phyloP scores from a whole-genome alignment of 306 rosid genomes.

The Malus orientalis region DNA sequence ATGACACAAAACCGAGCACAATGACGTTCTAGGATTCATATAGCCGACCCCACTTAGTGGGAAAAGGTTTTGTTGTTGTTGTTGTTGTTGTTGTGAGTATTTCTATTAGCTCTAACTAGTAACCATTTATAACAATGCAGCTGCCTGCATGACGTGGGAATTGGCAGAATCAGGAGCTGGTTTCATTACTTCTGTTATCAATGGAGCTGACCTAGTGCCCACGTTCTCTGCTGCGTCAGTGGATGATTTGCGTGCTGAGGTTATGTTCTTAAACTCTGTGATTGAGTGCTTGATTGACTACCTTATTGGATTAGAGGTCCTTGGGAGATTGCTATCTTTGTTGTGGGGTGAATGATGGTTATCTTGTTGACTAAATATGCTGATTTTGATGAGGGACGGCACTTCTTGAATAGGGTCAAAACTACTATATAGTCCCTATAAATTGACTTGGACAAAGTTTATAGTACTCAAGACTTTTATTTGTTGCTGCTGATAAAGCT shows the following conservation, averaged over 20 bases:
- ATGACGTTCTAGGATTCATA: too few species aligned
- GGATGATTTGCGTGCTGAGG: conserved; percentile 92
- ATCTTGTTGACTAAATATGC: neutral
- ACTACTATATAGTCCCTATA: neutral
- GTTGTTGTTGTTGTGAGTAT: neutral
- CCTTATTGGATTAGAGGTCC: neutral
- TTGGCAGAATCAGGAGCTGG: conserved; percentile 77
- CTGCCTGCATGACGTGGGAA: conserved; percentile 99
- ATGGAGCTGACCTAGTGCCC: conserved; percentile 96
- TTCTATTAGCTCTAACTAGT: conserved; percentile 19
- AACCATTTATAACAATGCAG: conserved; percentile 36
- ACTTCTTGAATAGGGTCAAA: neutral
- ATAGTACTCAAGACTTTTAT: neutral
- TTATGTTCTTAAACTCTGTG: conserved; percentile 21
- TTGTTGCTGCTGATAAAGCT: neutral
- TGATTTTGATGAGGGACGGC: neutral
- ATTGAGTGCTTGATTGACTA: neutral
- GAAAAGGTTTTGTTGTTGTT: too few species aligned
- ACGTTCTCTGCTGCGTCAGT: conserved; percentile 95
- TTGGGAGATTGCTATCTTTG: neutral
- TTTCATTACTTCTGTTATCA: conserved; percentile 77
- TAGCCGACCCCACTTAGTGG: too few species aligned
- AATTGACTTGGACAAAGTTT: neutral
- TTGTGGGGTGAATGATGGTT: neutral
- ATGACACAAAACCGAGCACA: too few species aligned